These are phyloP conservation scores for Aristolochia contorta DNA, from an alignment of 164 flowering plant genomes.

Conservation along the genomic window DNA sequence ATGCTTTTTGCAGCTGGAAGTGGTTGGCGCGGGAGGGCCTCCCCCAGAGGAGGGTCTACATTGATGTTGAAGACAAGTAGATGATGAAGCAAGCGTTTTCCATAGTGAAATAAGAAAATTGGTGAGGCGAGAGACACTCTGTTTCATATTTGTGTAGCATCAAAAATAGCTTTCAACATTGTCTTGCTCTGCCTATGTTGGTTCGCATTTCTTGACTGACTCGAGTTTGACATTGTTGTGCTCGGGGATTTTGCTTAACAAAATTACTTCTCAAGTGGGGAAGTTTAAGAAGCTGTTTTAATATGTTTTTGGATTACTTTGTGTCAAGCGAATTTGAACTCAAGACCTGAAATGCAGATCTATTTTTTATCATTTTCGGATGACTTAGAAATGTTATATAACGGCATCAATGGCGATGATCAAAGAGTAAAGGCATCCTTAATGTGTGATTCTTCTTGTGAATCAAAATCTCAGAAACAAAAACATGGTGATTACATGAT, in stretches of 20 bases:
- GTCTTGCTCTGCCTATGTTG: slow-evolving; percentile 6
- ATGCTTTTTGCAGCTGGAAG: slow-evolving; percentile 52
- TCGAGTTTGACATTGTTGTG: slow-evolving; percentile 6
- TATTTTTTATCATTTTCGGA: too few relatives aligned
- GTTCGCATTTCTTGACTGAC: slow-evolving; percentile 9
- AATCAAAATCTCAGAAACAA: too few relatives aligned
- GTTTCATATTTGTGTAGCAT: slow-evolving; percentile 13
- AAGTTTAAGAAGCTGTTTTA: slow-evolving; percentile 7
- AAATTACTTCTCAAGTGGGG: slow-evolving; percentile 2
- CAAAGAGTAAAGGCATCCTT: too few relatives aligned
- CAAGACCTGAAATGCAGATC: too few relatives aligned
- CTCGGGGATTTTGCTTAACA: slow-evolving; percentile 5
- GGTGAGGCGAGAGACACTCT: slow-evolving; percentile 23
- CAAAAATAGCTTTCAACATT: slow-evolving; percentile 8
- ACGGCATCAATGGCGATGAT: too few relatives aligned
- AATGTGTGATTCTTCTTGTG: too few relatives aligned
- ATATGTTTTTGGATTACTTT: too few relatives aligned
- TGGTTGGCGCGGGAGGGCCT: slow-evolving; percentile 72
- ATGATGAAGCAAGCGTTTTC: slow-evolving; percentile 12
- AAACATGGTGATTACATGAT: too few relatives aligned
- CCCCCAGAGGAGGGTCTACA: slow-evolving; percentile 38
- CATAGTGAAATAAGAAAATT: slow-evolving; percentile 23
- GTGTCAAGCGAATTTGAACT: too few relatives aligned
- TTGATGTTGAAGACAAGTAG: slow-evolving; percentile 27
- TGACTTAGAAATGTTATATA: neutral